These are phyloP conservation scores for Zanthoxylum bungeanum DNA, from an alignment of 345 rosid species.

Conservation along the genomic window DNA sequence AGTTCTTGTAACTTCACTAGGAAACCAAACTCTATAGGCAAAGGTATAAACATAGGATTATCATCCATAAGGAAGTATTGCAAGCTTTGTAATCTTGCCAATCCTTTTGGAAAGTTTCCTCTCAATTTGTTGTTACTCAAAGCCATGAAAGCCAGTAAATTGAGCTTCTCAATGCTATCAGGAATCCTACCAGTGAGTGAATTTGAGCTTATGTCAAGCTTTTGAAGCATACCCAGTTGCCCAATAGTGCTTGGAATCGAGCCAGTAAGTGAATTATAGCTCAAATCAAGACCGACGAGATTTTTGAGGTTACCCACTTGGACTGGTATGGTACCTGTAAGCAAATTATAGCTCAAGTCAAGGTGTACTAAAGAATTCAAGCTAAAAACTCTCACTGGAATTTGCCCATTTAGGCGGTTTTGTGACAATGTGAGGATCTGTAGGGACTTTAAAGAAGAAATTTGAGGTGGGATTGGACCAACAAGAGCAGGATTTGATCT, in stretches of 20 bases:
- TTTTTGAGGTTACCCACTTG: conserved; percentile 56
- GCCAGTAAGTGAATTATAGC: conserved; percentile 66
- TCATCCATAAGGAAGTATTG: conserved; percentile 89
- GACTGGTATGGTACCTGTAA: conserved; percentile 56
- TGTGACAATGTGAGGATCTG: conserved; percentile 78
- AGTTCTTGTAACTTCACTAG: conserved; percentile 70
- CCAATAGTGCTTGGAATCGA: conserved; percentile 58
- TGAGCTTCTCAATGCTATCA: conserved; percentile 46
- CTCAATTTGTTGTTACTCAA: conserved; percentile 64
- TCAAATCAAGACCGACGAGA: conserved; percentile 72
- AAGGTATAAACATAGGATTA: conserved; percentile 61
- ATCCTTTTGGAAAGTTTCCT: conserved; percentile 57
- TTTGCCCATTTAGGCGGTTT: conserved; percentile 57
- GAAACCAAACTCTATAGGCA: conserved; percentile 59
- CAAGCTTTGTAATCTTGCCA: conserved; percentile 53
- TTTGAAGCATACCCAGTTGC: conserved; percentile 65
- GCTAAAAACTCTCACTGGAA: conserved; percentile 45
- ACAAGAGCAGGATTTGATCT: conserved; percentile 75
- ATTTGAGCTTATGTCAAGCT: conserved; percentile 86
- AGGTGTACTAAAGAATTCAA: conserved; percentile 56
- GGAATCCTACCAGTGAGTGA: conserved; percentile 59
- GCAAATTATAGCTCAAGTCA: conserved; percentile 73
- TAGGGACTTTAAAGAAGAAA: conserved; percentile 61
- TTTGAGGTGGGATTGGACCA: conserved; percentile 65
- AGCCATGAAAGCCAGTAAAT: conserved; percentile 60